Base-by-base conservation (phyloP, 805 yeast species). In the Hanseniaspora vineae region DNA sequence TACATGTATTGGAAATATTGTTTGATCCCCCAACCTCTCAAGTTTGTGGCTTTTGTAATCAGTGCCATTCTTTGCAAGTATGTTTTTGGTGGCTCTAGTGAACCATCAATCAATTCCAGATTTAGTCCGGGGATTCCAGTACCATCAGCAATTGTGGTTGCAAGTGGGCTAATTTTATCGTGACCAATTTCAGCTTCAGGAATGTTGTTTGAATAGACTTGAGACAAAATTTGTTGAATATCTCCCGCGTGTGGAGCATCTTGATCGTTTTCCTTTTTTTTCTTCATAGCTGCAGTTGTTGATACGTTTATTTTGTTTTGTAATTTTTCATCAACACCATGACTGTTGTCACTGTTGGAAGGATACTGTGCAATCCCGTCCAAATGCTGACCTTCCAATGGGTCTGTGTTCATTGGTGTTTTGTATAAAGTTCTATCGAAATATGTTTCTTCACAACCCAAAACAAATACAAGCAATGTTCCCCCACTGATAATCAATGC, bases 381-480 rank as follows among this genome's bases (percentile, higher is more conserved):
- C 8, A 18, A 13, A 12, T 14, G 17, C 2, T 31, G 14, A 13
- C 29, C 35, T 35, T 42, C 45, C 18, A 52, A 44, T 45, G 53
- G 52, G 40, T 52, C 54, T 15, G 55, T 52, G 29, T 53, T 57
- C 45, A 61, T 50, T 4, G 65, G 62, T 2, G 67, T 65, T 44
- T 55, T 51, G 51, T 72, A 74, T 33, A 57, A 64, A n/a, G 67
- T 54, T 56, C 86, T 68, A 55, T 80, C 82, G 54, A 80, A 80
- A 42, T 68, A 68, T 0, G 94, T 82, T 58, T 85, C 95, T 58
- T 82, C 89, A 57, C 83, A 75, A 17, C 73, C 72, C 52, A 81
- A 74, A 23, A 80, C 53, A 46, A 81, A 60, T 13, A 81, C 71
- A 1, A 75, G 50, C 49, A 82, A 61, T 31, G 78, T 65, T 2